These are phyloP conservation scores for Rhododendron henanense DNA, from an alignment of 148 eudicot species.

Conservation along the genomic window DNA sequence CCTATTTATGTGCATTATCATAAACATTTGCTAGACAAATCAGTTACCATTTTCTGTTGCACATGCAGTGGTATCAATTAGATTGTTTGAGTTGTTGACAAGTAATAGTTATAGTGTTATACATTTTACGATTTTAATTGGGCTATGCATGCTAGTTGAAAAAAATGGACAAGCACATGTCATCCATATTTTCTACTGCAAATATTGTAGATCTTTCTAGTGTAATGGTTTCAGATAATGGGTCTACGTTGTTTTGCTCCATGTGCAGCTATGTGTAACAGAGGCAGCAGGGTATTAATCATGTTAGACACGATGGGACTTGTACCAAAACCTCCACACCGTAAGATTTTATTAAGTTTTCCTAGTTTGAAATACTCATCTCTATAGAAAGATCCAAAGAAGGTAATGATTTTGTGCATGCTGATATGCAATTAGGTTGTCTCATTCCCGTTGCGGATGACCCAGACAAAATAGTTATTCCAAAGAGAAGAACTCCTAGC, in stretches of 20 bases:
- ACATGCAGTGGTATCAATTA: neutral
- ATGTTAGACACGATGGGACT: constrained; percentile 81
- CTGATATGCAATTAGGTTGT: constrained; percentile 53
- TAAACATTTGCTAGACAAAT: neutral
- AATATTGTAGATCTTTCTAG: neutral
- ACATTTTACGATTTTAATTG: neutral
- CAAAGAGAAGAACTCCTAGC: constrained; percentile 58
- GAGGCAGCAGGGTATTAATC: constrained; percentile 67
- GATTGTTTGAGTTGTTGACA: neutral
- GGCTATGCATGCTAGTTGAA: neutral
- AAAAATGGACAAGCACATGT: neutral
- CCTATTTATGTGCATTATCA: neutral
- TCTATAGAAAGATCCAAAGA: neutral
- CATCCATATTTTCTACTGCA: neutral
- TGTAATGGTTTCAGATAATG: neutral
- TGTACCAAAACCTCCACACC: constrained; percentile 75
- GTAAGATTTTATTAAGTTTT: constrained; percentile 42
- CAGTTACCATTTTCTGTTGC: neutral
- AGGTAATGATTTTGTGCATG: constrained; percentile 7
- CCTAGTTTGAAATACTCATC: neutral
- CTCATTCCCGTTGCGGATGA: constrained; percentile 77
- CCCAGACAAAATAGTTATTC: constrained; percentile 59
- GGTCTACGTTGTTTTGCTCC: constrained; percentile 20
- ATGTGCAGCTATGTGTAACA: constrained; percentile 88
- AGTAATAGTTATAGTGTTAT: neutral